phyloP scores from a whole-genome alignment of 2,329 filamentous ascomycete species.

The Microascus cirrosus region DNA sequence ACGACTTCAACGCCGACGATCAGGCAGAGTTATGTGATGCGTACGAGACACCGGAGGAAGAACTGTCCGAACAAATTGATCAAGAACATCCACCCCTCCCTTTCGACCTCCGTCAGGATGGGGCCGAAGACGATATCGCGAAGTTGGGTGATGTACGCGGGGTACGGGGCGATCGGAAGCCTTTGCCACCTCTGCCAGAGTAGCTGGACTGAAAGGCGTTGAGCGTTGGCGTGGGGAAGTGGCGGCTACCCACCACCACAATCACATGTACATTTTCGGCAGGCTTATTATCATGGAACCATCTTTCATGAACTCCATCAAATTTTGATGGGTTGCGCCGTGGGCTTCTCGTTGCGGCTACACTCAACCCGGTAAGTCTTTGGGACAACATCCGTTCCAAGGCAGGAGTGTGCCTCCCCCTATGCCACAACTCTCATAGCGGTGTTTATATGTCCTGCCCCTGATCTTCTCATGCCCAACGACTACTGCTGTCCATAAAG shows the following conservation, averaged over 20 bases:
- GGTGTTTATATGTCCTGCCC: neutral
- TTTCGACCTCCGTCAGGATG: neutral
- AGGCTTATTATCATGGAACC: neutral
- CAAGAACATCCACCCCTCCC: neutral
- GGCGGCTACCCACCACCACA: neutral
- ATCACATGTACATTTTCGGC: too few relatives aligned
- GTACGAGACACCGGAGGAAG: neutral
- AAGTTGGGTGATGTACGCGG: neutral
- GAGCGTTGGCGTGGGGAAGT: neutral
- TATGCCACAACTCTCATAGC: neutral
- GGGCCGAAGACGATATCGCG: neutral
- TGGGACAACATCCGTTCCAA: neutral
- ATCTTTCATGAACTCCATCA: too few relatives aligned
- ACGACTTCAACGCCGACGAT: neutral
- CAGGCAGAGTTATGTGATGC: neutral
- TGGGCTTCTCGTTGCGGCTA: neutral
- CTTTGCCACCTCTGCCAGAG: conserved; percentile 10
- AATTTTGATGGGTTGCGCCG: neutral
- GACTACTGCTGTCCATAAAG: conserved; percentile 16
- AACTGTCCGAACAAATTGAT: neutral
- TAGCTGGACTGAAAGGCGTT: neutral
- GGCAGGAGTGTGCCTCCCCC: neutral
- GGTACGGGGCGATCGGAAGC: conserved; percentile 5
- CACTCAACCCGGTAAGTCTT: neutral
- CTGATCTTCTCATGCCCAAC: neutral